These are phyloP conservation scores for Leptomonas pyrrhocoris DNA, from an alignment of 208 protist species.

Conservation along the genomic window DNA sequence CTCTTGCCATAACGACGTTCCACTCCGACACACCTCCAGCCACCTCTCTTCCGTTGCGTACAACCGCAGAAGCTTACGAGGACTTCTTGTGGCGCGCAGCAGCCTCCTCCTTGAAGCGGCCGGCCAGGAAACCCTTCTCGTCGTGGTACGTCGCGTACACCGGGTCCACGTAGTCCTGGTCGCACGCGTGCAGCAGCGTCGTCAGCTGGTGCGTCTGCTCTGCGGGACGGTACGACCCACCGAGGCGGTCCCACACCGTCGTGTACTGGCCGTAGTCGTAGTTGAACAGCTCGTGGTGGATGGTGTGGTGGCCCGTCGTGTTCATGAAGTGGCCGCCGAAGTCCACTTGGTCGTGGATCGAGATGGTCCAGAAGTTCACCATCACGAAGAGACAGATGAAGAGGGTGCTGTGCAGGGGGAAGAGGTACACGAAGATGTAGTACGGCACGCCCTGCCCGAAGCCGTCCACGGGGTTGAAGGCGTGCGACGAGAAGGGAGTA, in stretches of 20 bases:
- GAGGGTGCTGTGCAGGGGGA: conserved; percentile 89
- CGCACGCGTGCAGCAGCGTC: conserved; percentile 23
- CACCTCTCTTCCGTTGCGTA: no score
- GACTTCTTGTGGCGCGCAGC: conserved; percentile 22
- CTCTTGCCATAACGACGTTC: no score
- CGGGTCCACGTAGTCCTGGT: conserved; percentile 46
- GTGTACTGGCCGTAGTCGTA: conserved; percentile 96
- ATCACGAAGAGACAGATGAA: conserved; percentile 88
- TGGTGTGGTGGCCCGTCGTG: conserved; percentile 91
- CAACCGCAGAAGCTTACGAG: background rate
- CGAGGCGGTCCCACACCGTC: conserved; percentile 92
- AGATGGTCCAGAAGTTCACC: conserved; percentile 96
- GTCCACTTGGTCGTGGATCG: conserved; percentile 93
- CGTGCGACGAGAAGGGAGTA: conserved; percentile 91
- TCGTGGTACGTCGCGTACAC: conserved; percentile 56
- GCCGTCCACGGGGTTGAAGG: conserved; percentile 94
- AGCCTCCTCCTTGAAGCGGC: conserved; percentile 54
- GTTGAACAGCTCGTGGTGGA: conserved; percentile 93
- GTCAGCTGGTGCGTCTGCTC: conserved; percentile 73
- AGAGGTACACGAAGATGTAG: conserved; percentile 91
- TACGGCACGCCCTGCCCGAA: conserved; percentile 93
- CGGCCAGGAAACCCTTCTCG: conserved; percentile 53
- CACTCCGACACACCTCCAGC: no score
- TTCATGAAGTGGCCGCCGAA: conserved; percentile 83
- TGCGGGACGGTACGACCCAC: conserved; percentile 82